Evolutionary conservation across 2,329 filamentous ascomycete species (phyloP).

Genomic region (Colletotrichum eleusines): DNA sequence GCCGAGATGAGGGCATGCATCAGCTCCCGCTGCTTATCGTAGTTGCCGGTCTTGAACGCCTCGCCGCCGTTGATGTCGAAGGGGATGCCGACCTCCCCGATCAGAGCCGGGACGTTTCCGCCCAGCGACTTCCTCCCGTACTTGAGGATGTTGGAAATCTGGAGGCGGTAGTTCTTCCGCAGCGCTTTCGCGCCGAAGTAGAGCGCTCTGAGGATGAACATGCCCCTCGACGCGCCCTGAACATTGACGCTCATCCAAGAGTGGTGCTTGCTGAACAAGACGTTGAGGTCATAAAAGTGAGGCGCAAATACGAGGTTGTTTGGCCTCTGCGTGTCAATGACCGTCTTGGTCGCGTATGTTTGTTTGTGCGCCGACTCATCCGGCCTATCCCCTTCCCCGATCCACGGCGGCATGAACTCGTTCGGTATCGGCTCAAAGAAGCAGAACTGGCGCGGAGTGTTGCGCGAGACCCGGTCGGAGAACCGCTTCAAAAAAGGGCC

Average conservation of each 20-base stretch:
- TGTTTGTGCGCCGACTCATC: slow-evolving; percentile 29
- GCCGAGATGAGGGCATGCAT: slow-evolving; percentile 55
- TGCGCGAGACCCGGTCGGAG: slow-evolving; percentile 50
- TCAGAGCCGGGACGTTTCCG: slow-evolving; percentile 50
- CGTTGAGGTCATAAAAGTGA: slow-evolving; percentile 59
- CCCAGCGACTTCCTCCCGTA: slow-evolving; percentile 51
- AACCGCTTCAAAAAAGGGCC: slow-evolving; percentile 55
- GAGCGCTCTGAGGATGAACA: slow-evolving; percentile 55
- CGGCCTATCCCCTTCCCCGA: slow-evolving; percentile 33
- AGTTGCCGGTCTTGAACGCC: slow-evolving; percentile 54
- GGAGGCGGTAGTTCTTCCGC: slow-evolving; percentile 54
- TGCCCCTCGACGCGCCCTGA: slow-evolving; percentile 55
- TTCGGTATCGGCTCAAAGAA: slow-evolving; percentile 58
- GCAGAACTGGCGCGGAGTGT: slow-evolving; percentile 48
- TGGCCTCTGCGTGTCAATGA: slow-evolving; percentile 47
- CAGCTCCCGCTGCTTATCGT: slow-evolving; percentile 54
- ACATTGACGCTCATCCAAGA: slow-evolving; percentile 55
- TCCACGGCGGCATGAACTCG: slow-evolving; percentile 56
- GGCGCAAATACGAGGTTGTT: slow-evolving; percentile 55
- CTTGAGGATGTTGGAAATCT: slow-evolving; percentile 52
- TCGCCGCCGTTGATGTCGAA: slow-evolving; percentile 55
- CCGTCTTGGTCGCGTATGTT: slow-evolving; percentile 47
- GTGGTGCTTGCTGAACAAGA: slow-evolving; percentile 53
- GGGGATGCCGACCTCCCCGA: slow-evolving; percentile 56
- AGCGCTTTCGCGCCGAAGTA: slow-evolving; percentile 55